These are phyloP conservation scores for Pisolithus marmoratus DNA, from an alignment of 768 basidiomycete genomes.

Conservation along the genomic window DNA sequence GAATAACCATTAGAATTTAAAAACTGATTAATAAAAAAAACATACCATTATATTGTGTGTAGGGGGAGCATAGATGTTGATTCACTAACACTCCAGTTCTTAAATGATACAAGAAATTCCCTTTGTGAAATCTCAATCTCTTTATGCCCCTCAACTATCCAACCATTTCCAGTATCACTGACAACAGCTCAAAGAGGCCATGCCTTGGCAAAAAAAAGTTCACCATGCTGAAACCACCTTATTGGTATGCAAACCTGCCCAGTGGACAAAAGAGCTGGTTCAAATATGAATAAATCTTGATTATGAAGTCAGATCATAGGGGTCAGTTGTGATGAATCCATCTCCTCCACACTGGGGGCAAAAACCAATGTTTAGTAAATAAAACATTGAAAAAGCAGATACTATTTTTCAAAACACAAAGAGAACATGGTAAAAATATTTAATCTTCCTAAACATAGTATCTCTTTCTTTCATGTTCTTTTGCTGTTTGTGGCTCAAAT, in stretches of 20 bases:
- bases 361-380: no score
- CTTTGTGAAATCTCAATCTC: constrained; percentile 5
- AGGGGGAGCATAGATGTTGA: constrained; percentile 5
- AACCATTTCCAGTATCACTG: constrained; percentile 3
- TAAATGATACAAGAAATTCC: constrained; percentile 7
- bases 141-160: constrained; percentile 13
- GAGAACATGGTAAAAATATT: no score
- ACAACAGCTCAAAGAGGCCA: constrained; percentile 10
- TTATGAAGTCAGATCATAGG: constrained; percentile 22
- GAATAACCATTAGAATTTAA: no score
- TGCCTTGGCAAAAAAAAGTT: constrained; percentile 11
- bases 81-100: constrained; percentile 1
- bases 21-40: background rate
- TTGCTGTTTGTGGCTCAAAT: no score
- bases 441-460: no score
- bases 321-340: constrained; percentile 15
- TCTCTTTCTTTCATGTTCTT: no score
- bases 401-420: no score
- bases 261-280: constrained; percentile 13
- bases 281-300: constrained; percentile 25
- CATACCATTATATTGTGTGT: constrained; percentile 11
- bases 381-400: no score
- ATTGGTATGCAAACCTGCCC: constrained; percentile 16
- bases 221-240: constrained; percentile 18
- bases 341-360: no score